Percentiles rank a stretch among this genome's conserved stretches.
These are phyloP conservation scores for Coffea humblotiana DNA, from an alignment of 305 asterid genomes.

Conservation along the genomic window DNA sequence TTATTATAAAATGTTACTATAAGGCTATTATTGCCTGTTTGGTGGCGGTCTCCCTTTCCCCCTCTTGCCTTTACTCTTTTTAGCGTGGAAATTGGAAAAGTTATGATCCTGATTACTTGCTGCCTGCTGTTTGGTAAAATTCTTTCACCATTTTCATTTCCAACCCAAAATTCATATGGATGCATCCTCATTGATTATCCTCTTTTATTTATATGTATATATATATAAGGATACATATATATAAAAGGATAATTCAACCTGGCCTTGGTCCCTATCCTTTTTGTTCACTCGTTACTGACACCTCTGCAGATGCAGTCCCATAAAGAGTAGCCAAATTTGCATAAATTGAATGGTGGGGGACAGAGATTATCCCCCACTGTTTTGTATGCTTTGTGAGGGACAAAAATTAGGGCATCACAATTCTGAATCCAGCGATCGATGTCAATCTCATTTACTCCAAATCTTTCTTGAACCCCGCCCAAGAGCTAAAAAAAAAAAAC, in stretches of 20 bases:
- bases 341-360: not conserved
- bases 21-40: not conserved
- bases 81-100: constrained; percentile 8
- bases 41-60: not conserved
- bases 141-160: not conserved
- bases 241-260: too few relatives aligned
- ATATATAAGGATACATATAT: too few relatives aligned
- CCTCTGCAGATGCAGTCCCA: not conserved
- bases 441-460: not conserved
- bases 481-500: not conserved
- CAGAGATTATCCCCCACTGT: not conserved
- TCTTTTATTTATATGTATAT: too few relatives aligned
- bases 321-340: not conserved
- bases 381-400: not conserved
- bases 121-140: not conserved
- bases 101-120: not conserved
- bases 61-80: not conserved
- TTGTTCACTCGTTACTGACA: not conserved
- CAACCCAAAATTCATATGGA: not conserved
- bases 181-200: not conserved
- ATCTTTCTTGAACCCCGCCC: not conserved
- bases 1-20: too few relatives aligned
- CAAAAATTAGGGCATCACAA: not conserved
- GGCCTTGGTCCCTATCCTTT: not conserved
- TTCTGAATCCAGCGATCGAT: not conserved